A percentile compares a stretch with the other conserved stretches of the same genome.
These are phyloP conservation scores for Pleurostoma richardsiae DNA, from an alignment of 2,329 filamentous ascomycete species.

Conservation along the genomic window DNA sequence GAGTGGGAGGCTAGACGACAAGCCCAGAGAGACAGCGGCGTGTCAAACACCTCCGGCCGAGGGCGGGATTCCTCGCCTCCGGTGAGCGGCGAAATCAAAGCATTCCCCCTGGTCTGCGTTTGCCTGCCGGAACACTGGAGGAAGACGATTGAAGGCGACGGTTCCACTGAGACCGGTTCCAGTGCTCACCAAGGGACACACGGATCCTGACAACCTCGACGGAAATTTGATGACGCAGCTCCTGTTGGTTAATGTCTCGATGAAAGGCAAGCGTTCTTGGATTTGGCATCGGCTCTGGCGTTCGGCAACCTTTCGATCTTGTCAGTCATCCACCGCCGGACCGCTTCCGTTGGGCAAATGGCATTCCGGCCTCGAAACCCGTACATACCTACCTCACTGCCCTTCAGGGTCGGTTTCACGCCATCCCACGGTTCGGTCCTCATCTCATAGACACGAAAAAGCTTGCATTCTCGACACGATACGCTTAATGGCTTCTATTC, in stretches of 20 bases:
- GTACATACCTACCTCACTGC: neutral
- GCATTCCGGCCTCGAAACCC: neutral
- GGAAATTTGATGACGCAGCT: conserved; percentile 14
- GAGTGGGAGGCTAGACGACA: conserved; percentile 78
- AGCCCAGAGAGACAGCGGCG: conserved; percentile 84
- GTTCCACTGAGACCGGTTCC: conserved; percentile 60
- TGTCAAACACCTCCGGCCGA: conserved; percentile 71
- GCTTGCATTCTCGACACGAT: conserved; percentile 23
- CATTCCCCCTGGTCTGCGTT: conserved; percentile 94
- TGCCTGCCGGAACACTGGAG: conserved; percentile 94
- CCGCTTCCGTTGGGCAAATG: neutral
- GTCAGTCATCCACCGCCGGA: conserved; percentile 1
- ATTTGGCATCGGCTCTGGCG: conserved; percentile 12
- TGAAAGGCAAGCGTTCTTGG: conserved; percentile 16
- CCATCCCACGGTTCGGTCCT: conserved; percentile 4
- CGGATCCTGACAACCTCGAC: conserved; percentile 15
- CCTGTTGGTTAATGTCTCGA: conserved; percentile 22
- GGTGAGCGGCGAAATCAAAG: conserved; percentile 82
- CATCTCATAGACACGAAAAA: conserved; percentile 21
- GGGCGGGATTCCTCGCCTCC: conserved; percentile 56
- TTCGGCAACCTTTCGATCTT: conserved; percentile 4
- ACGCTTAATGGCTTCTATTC: conserved; percentile 26
- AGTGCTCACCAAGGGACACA: conserved; percentile 25
- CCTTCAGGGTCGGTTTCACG: neutral
- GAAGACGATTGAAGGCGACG: conserved; percentile 91